Conservation (phyloP, 768 basidiomycete genomes). For the Pseudohyphozyma bogoriensis region DNA sequence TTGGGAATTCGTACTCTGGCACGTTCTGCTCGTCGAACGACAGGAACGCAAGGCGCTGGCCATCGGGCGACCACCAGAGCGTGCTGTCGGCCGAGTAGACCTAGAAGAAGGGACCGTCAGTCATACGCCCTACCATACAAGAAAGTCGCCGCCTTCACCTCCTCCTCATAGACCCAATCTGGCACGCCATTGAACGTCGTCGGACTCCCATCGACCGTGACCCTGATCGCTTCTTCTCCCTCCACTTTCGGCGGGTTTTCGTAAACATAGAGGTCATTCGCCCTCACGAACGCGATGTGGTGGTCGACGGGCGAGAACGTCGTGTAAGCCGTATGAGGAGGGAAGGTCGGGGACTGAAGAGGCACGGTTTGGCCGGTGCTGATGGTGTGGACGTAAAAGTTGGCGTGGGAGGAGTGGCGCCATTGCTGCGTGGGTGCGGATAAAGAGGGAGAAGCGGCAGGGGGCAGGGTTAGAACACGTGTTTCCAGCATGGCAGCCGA, state of each 20-base stretch:
- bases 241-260: constrained; percentile 9
- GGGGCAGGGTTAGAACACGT: not conserved
- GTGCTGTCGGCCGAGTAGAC: constrained; percentile 55
- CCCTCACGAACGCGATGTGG: constrained; percentile 72
- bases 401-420: constrained; percentile 80
- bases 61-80: constrained; percentile 85
- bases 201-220: constrained; percentile 70
- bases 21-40: constrained; percentile 80
- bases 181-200: constrained; percentile 89
- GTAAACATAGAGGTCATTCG: constrained; percentile 76
- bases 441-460: not conserved
- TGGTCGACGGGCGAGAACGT: constrained; percentile 76
- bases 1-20: constrained; percentile 72
- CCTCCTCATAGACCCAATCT: constrained; percentile 97
- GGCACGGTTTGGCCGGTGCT: constrained; percentile 58
- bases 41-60: constrained; percentile 63
- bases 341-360: constrained; percentile 48
- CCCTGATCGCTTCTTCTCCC: constrained; percentile 45
- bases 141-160: constrained; percentile 46
- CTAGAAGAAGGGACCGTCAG: not conserved
- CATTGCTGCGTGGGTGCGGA: constrained; percentile 57
- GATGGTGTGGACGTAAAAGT: constrained; percentile 84
- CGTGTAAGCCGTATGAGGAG: constrained; percentile 55
- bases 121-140: not conserved
- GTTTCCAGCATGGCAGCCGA: too few species aligned